Evolutionary conservation across 1,139 yeast genomes (phyloP).

Genomic region (Zygosaccharomyces pseudobailii): DNA sequence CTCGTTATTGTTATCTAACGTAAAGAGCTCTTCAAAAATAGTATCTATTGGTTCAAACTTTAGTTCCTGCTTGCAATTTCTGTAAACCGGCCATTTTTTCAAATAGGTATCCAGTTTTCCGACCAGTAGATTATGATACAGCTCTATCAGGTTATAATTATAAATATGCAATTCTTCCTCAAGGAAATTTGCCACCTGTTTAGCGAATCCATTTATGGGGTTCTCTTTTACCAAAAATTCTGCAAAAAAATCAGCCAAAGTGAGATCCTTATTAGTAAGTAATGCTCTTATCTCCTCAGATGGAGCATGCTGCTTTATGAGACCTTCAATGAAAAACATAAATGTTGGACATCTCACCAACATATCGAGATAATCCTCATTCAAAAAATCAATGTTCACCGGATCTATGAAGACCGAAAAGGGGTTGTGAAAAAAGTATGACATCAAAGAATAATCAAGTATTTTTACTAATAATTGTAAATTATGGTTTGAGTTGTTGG

Average conservation of each 20-base stretch:
- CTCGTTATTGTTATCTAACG: conserved; percentile 32
- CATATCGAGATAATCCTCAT: conserved; percentile 36
- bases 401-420: conserved; percentile 45
- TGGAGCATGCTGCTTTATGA: conserved; percentile 28
- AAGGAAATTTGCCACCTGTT: conserved; percentile 25
- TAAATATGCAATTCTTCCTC: conserved; percentile 24
- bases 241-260: conserved; percentile 30
- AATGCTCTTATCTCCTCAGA: conserved; percentile 26
- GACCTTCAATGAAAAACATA: conserved; percentile 38
- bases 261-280: conserved; percentile 23
- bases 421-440: conserved; percentile 68
- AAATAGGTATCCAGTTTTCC: conserved; percentile 26
- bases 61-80: conserved; percentile 17
- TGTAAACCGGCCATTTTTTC: conserved; percentile 27
- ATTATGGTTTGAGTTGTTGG: conserved; percentile 31
- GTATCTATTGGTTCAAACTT: conserved; percentile 32
- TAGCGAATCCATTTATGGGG: conserved; percentile 33
- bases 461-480: conserved; percentile 42
- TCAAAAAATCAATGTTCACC: conserved; percentile 34
- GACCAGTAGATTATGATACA: conserved; percentile 28
- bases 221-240: conserved; percentile 34
- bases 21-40: conserved; percentile 32
- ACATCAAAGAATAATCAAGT: conserved; percentile 61
- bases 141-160: conserved; percentile 30
- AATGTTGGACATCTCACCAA: conserved; percentile 47